Base-by-base conservation (phyloP, 192 early-diverging fungal genomes). In the Diversispora eburnea region DNA sequence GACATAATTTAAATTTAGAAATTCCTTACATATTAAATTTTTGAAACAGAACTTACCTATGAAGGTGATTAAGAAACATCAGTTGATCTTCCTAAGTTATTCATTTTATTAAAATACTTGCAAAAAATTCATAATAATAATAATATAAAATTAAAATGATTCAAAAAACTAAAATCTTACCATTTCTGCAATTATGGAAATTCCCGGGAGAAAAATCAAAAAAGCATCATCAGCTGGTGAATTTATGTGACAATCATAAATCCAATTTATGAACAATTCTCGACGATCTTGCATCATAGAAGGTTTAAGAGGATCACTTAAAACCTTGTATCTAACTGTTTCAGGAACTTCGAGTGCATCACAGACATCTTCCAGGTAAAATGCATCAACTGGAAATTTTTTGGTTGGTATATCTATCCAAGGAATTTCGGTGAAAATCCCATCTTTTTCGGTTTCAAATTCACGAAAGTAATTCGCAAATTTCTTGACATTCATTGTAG, bases 191-290 rank as follows among this genome's bases (percentile, higher is more conserved):
- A 78, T 78, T 45, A 76, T 25, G 4, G 74, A 69, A 42, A 78
- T 75, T n/a, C 77, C 77, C 15, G 77, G 75, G 3, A 78, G 15
- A 71, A 78, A 78, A 47, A 78, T 76, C 8, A 78, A 47, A 63
- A 76, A 78, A 5, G 77, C 62, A 3, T 78, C 41, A 25, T 45
- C 58, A 33, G 46, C 25, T 0, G 77, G 76, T 33, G 25, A 41
- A 25, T 48, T 46, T 25, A 39, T 15, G 52, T 78, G 77, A 51
- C 74, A 76, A 47, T 48, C 33, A 4, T 46, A n/a, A 39, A 71
- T 78, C 75, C 66, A 76, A 9, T 55, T 62, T 46, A 76, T 45
- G 48, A 78, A 69, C 69, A 60, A 7, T 9, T 70, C 75, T 7
- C 74, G 75, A 33, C 63, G 42, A 39, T 63, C 75, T 72, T 46